Percentiles rank a stretch among this genome's conserved stretches.
phyloP scores from a whole-genome alignment of 1,139 yeast species.

The Taphrina wiesneri region DNA sequence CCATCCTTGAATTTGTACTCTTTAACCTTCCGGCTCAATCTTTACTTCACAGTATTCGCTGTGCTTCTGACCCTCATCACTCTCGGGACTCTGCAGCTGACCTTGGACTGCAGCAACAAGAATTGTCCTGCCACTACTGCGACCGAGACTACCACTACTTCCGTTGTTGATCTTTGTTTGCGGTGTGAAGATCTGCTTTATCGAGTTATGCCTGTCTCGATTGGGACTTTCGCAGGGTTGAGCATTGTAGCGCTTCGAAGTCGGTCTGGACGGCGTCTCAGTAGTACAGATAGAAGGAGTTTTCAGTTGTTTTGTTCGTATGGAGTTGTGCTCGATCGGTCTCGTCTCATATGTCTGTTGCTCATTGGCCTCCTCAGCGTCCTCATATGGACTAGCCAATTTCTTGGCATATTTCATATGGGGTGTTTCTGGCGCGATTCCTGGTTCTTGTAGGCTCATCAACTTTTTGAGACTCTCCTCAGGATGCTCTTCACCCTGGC shows the following conservation, averaged over 20 bases:
- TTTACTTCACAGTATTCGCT: neutral
- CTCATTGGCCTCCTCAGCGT: slow-evolving; percentile 8
- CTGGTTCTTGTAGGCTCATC: neutral
- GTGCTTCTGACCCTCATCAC: slow-evolving; percentile 1
- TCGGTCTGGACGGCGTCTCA: slow-evolving; percentile 5
- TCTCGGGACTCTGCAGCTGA: neutral
- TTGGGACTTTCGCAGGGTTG: slow-evolving; percentile 1
- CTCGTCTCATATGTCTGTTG: neutral
- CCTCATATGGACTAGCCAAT: slow-evolving; percentile 19
- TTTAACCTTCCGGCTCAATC: neutral
- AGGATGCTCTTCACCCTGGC: neutral
- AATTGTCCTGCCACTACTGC: neutral
- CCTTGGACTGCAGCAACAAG: neutral
- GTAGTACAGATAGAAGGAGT: neutral
- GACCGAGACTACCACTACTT: neutral
- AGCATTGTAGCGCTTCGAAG: neutral
- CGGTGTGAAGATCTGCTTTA: neutral
- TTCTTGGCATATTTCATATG: neutral
- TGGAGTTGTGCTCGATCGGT: neutral
- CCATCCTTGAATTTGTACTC: neutral
- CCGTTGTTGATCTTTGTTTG: neutral
- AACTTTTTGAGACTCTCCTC: neutral
- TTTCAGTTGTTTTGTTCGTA: neutral
- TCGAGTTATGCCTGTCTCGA: slow-evolving; percentile 1
- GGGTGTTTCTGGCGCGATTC: neutral